Evolutionary conservation across 2,329 filamentous ascomycete species (phyloP).

Genomic region (Chaetomium strumarium): DNA sequence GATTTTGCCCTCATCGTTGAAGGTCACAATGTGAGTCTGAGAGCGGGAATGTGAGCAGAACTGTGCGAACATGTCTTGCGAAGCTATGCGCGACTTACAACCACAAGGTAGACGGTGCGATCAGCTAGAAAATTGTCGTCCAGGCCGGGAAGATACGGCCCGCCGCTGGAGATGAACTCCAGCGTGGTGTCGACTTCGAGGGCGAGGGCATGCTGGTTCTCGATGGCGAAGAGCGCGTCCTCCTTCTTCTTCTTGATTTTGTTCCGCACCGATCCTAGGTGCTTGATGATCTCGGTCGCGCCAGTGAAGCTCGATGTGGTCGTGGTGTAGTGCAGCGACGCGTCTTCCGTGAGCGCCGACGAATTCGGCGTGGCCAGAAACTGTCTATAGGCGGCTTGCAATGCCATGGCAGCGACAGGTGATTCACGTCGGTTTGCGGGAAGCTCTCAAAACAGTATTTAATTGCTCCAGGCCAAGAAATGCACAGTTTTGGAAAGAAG

Average conservation of each 20-base stretch:
- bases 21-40: slow-evolving; percentile 82
- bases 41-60: slow-evolving; percentile 14
- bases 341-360: slow-evolving; percentile 57
- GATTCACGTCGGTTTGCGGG: background rate
- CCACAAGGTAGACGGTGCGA: slow-evolving; percentile 68
- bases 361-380: slow-evolving; percentile 64
- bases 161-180: slow-evolving; percentile 75
- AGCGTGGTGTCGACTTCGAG: slow-evolving; percentile 76
- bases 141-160: slow-evolving; percentile 77
- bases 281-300: slow-evolving; percentile 72
- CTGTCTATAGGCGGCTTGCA: slow-evolving; percentile 58
- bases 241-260: slow-evolving; percentile 80
- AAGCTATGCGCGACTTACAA: slow-evolving; percentile 54
- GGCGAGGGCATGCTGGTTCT: slow-evolving; percentile 63
- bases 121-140: slow-evolving; percentile 94
- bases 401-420: slow-evolving; percentile 36
- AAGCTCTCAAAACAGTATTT: background rate
- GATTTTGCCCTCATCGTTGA: slow-evolving; percentile 73
- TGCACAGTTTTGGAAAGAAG: background rate
- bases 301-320: slow-evolving; percentile 72
- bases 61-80: background rate
- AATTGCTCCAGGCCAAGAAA: background rate
- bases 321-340: slow-evolving; percentile 80
- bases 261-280: slow-evolving; percentile 64
- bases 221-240: slow-evolving; percentile 66